Evolutionary conservation across 164 flowering plant species (phyloP), one percentile per base, ranked within the genome.

Genomic region (Aristolochia contorta): DNA sequence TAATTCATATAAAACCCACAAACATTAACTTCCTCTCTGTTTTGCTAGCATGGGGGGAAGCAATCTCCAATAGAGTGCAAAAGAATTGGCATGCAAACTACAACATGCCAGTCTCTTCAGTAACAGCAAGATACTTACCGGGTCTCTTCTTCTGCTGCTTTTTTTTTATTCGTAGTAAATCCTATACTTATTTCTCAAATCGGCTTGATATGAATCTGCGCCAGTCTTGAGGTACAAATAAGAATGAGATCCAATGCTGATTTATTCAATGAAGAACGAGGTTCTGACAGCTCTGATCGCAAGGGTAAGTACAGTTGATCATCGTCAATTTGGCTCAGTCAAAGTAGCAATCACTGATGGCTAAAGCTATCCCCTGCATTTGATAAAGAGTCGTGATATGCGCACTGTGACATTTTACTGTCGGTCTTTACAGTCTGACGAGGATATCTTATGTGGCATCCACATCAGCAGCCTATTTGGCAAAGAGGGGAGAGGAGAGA

Each of bases 341-440:
- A 46, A 87, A 85, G 64, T 78, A 89, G 95, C 97, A 89, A 65
- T 89, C 84, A 27, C 95, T 92, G 45, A 89, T 90, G 41, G 95
- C 76, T 27, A 68, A 43, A 50, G 94, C 95, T 57, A 87, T 80
- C 2, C 79, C 77, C 96, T 87, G 85, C 78, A 75, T 47, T 21
- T 24, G 6, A 16, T 18, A 50, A 50, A n/a, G n/a, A n/a, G n/a
- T n/a, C n/a, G n/a, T n/a, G n/a, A n/a, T n/a, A n/a, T n/a, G n/a
- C n/a, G n/a, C n/a, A n/a, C n/a, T n/a, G n/a, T n/a, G n/a, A n/a
- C n/a, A n/a, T n/a, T n/a, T n/a, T n/a, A n/a, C n/a, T n/a, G n/a
- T n/a, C n/a, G n/a, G n/a, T n/a, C n/a, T n/a, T n/a, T n/a, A n/a
- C n/a, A n/a, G n/a, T n/a, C n/a, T n/a, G n/a, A n/a, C n/a, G n/a